Evolutionary conservation across 495 filamentous ascomycete species (phyloP).

Genomic region (Lindgomyces ingoldianus): DNA sequence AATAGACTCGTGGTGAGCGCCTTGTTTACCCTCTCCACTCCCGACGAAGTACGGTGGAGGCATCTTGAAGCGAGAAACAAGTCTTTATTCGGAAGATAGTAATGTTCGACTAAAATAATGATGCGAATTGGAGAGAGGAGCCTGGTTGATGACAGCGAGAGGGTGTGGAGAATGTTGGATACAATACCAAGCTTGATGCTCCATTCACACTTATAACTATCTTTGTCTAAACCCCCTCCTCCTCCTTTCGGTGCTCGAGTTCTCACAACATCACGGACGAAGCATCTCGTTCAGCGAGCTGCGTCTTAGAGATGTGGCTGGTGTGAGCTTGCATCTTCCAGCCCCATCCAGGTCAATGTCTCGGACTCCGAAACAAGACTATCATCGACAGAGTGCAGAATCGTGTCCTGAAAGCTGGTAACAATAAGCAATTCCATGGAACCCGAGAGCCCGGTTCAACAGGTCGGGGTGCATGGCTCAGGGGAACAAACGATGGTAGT

Average conservation of each 20-base stretch:
- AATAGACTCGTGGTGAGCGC: slow-evolving; percentile 30
- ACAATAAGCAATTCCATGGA: too few relatives aligned
- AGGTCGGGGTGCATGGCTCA: too few relatives aligned
- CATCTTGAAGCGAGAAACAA: not conserved
- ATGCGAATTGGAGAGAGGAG: too few relatives aligned
- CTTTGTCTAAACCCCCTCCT: not conserved
- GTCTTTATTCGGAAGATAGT: not conserved
- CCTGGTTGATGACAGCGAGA: too few relatives aligned
- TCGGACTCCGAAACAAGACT: not conserved
- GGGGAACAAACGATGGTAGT: too few relatives aligned
- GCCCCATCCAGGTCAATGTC: not conserved
- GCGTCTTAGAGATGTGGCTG: not conserved
- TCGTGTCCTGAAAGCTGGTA: too few relatives aligned
- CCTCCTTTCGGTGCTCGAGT: not conserved
- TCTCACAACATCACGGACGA: too few relatives aligned
- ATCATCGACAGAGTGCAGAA: not conserved
- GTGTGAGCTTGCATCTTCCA: too few relatives aligned
- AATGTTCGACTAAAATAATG: too few relatives aligned
- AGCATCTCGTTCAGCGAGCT: slow-evolving; percentile 3
- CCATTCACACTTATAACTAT: not conserved
- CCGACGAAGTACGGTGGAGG: slow-evolving; percentile 20
- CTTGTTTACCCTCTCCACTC: slow-evolving; percentile 12
- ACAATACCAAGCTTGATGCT: not conserved
- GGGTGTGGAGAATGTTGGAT: not conserved
- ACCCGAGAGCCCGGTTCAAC: too few relatives aligned